Evolutionary conservation across 1,284 basidiomycete genomes (phyloP), one percentile per base, ranked within the genome.

Genomic region (Irpex lacteus): DNA sequence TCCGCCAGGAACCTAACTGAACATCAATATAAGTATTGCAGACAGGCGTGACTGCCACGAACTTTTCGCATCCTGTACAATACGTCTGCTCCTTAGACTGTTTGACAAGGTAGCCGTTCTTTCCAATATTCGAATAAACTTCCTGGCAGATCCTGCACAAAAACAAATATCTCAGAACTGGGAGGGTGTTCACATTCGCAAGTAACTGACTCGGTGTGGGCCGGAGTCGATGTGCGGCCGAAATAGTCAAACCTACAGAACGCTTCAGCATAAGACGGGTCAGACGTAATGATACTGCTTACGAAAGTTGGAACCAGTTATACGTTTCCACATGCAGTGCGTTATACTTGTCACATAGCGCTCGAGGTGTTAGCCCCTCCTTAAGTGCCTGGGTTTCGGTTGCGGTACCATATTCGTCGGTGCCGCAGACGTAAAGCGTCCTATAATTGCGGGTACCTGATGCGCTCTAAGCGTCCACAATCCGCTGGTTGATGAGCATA

Each of bases 401-500:
- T 0, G 97, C 97, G 1, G 97, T 99, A 38, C 97, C 97, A 72
- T 99, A 99, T 78, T 99, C 97, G 75, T 99, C 97, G 4, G 98
- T 99, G 56, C 98, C 98, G 76, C 98, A 99, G 67, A 99, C 86
- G 77, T 96, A 94, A 4, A 90, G 77, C 1, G 90, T 92, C 63
- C 85, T 83, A 71, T 88, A 81, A 78, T 94, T 92, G 70, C 90
- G 80, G 52, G 90, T 88, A 26, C 91, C 92, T 94, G 65, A 0
- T 52, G 15, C 37, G 44, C 8, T 37, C 50, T 15, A 6, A 19
- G 37, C 37, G 36, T 11, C 9, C 37, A 15, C n/a, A 59, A 15
- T 52, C 56, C 44, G 37, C 18, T 26, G 3, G 15, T 26, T 60
- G n/a, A 26, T 15, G 8, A 40, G 11, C 6, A 49, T 57, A 62